These are phyloP conservation scores for Salix viminalis DNA, from an alignment of 345 rosid species.

Conservation along the genomic window DNA sequence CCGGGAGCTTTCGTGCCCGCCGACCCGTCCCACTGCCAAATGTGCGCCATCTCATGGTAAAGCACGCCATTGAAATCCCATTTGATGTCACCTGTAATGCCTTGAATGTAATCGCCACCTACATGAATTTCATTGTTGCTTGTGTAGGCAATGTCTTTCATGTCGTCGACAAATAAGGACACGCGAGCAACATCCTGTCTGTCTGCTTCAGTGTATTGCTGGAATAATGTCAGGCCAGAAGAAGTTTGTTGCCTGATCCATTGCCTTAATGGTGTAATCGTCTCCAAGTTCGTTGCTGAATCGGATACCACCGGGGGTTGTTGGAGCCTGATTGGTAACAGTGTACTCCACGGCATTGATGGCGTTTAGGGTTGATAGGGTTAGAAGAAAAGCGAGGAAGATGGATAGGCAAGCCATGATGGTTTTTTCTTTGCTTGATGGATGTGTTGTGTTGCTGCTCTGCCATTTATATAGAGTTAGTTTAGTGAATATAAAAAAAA, in stretches of 20 bases:
- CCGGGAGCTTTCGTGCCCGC: conserved; percentile 12
- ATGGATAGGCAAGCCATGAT: background rate
- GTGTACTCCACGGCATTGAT: conserved; percentile 14
- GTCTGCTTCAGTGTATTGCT: conserved; percentile 35
- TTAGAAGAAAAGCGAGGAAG: background rate
- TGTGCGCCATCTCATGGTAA: conserved; percentile 30
- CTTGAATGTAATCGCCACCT: conserved; percentile 20
- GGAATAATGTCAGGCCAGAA: conserved; percentile 37
- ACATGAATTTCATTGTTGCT: conserved; percentile 26
- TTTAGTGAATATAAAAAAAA: too few relatives aligned
- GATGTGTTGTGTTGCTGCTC: background rate
- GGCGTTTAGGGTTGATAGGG: background rate
- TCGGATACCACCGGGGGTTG: conserved; percentile 36
- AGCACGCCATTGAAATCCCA: conserved; percentile 20
- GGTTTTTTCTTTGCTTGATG: background rate
- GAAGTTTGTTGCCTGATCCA: conserved; percentile 36
- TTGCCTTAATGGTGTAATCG: conserved; percentile 23
- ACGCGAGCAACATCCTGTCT: conserved; percentile 19
- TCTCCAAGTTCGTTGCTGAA: conserved; percentile 36
- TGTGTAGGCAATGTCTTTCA: conserved; percentile 17
- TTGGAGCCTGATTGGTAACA: conserved; percentile 7
- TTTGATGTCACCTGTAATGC: conserved; percentile 22
- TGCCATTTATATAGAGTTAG: too few relatives aligned
- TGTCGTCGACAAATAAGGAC: conserved; percentile 24
- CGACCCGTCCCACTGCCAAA: conserved; percentile 27